Conservation (phyloP, 805 yeast species). For the Metschnikowia santaceciliae region DNA sequence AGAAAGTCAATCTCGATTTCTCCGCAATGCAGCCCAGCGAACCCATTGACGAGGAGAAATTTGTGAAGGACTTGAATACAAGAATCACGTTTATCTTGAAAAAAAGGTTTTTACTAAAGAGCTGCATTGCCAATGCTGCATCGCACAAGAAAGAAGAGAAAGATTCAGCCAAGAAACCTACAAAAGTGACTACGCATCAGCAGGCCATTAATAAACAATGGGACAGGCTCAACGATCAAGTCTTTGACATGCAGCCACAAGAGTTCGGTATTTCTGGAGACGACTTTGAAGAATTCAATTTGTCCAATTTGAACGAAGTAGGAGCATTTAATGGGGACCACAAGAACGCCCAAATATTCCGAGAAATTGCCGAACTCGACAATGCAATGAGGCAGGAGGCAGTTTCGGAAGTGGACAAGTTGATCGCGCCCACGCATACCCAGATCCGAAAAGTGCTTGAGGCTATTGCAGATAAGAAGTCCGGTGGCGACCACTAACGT, state of each 20-base stretch:
- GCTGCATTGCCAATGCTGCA: conserved; percentile 22
- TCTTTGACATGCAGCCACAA: conserved; percentile 23
- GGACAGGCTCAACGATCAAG: conserved; percentile 39
- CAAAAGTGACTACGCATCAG: conserved; percentile 19
- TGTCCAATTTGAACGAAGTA: conserved; percentile 11
- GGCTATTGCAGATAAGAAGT: background rate
- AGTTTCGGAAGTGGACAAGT: conserved; percentile 12
- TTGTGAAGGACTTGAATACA: conserved; percentile 37
- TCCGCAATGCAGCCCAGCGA: conserved; percentile 13
- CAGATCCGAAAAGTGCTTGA: conserved; percentile 7
- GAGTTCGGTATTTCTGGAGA: conserved; percentile 38
- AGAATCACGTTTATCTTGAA: conserved; percentile 34
- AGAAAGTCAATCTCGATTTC: conserved; percentile 45
- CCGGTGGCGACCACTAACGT: background rate
- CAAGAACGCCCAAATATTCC: conserved; percentile 7
- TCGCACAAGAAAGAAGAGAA: background rate
- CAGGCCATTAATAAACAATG: conserved; percentile 35
- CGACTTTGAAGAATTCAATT: conserved; percentile 44
- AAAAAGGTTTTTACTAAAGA: conserved; percentile 38
- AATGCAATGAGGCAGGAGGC: conserved; percentile 4
- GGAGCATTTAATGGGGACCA: conserved; percentile 6
- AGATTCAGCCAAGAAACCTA: conserved; percentile 20
- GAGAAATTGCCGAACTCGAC: conserved; percentile 14
- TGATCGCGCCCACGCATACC: conserved; percentile 9
- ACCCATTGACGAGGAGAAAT: conserved; percentile 28